Evolutionary conservation across 2,329 filamentous ascomycete species (phyloP), one percentile per base, ranked within the genome.

Genomic region (Botrytis cinerea): DNA sequence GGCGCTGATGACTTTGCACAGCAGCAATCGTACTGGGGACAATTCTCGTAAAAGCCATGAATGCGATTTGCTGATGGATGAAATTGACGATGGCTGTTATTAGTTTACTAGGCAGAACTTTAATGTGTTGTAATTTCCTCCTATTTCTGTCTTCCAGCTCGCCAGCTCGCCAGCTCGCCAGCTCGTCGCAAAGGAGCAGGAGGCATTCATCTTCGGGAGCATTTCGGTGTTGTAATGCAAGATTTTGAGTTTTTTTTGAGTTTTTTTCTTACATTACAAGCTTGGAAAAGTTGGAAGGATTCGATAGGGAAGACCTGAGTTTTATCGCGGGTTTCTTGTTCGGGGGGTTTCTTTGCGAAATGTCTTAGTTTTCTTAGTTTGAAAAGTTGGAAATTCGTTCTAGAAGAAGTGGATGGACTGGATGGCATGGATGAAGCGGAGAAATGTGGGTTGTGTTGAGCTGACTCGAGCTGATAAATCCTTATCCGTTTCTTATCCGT

Each of bases 271-370:
- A 66, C 12, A 48, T 35, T 12, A n/a, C 62, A 48, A 66, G 46
- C 18, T 48, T 66, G 22, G 63, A 66, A 46, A 66, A 46, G 9
- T 48, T 66, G 22, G 63, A 66, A 48, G 43, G 59, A 61, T 40
- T 25, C 32, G 35, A 16, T 25, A 62, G 8, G 35, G 35, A 20
- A 51, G 45, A 67, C 63, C 63, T 51, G 63, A 67, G 63, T 67
- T 67, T 51, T 67, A 67, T 51, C 45, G 63, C 63, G 45, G 64
- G 32, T 67, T 67, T 67, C 63, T 51, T n/a, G 32, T n/a, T 51
- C 32, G 45, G 40, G 46, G 32, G 32, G 22, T 10, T 38, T n/a
- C 20, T 22, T 25, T 25, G 38, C 12, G 25, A 40, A 51, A 40
- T 66, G 32, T 66, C 45, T 51, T n/a, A 16, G 10, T 38, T 63